phyloP scores from a whole-genome alignment of 805 yeast genomes.

The Wickerhamiella allomyrinae region DNA sequence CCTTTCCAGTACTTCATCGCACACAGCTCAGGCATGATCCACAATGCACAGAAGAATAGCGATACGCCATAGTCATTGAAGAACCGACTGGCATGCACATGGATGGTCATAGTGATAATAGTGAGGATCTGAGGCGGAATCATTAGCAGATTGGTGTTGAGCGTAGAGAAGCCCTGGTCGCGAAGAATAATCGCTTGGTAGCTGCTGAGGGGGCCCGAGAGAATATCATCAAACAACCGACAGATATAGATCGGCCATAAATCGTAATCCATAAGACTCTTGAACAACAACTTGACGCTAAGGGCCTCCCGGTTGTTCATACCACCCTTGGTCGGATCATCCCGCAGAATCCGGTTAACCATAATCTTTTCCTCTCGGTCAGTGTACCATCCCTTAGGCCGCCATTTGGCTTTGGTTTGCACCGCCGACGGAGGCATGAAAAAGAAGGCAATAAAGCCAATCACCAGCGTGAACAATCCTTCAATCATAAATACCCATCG shows the following conservation, averaged over 20 bases:
- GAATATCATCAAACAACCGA: slow-evolving; percentile 33
- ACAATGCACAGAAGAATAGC: slow-evolving; percentile 10
- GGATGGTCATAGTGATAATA: slow-evolving; percentile 17
- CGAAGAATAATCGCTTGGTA: slow-evolving; percentile 39
- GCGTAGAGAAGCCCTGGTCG: slow-evolving; percentile 36
- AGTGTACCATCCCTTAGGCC: slow-evolving; percentile 39
- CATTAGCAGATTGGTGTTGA: slow-evolving; percentile 36
- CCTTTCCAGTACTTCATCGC: slow-evolving; percentile 18
- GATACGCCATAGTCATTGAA: slow-evolving; percentile 9
- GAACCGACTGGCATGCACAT: slow-evolving; percentile 7
- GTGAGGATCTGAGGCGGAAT: slow-evolving; percentile 31
- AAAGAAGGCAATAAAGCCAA: slow-evolving; percentile 36
- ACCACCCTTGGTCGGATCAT: slow-evolving; percentile 51
- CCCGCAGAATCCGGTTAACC: slow-evolving; percentile 45
- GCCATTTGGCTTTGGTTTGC: slow-evolving; percentile 36
- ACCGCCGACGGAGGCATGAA: slow-evolving; percentile 44
- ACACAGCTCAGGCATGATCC: slow-evolving; percentile 12
- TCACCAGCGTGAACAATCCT: slow-evolving; percentile 39
- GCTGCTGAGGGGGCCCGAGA: slow-evolving; percentile 25
- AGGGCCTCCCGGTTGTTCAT: slow-evolving; percentile 49
- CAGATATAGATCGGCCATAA: slow-evolving; percentile 42
- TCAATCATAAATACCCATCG: slow-evolving; percentile 52
- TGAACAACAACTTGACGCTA: slow-evolving; percentile 28
- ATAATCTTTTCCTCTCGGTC: slow-evolving; percentile 43
- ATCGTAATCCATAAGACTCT: slow-evolving; percentile 35